Conservation (phyloP, 495 filamentous ascomycete genomes). For the Bacidia gigantensis region DNA sequence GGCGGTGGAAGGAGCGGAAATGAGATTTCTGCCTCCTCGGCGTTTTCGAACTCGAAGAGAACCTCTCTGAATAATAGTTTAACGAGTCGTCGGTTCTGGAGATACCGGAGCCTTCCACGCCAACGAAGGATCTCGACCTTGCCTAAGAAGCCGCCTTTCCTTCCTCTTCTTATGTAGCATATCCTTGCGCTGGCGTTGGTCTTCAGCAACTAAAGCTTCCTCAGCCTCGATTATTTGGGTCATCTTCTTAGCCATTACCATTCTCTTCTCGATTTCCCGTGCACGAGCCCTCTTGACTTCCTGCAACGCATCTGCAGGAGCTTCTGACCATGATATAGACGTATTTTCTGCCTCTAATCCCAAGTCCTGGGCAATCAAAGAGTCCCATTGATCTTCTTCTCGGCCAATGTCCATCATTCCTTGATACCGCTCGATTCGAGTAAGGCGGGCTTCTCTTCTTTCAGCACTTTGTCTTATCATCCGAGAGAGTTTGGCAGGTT, state of each 20-base stretch:
- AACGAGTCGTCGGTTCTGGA: too few relatives aligned
- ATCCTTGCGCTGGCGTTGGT: conserved; percentile 5
- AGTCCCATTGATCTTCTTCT: conserved; percentile 48
- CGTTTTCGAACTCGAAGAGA: too few relatives aligned
- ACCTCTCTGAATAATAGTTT: too few relatives aligned
- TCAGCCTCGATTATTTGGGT: conserved; percentile 29
- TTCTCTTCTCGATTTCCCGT: conserved; percentile 39
- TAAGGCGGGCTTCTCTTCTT: conserved; percentile 27
- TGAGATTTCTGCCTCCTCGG: too few relatives aligned
- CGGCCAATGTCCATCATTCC: conserved; percentile 26
- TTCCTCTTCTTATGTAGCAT: conserved; percentile 10
- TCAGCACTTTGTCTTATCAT: conserved; percentile 39
- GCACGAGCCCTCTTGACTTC: neutral
- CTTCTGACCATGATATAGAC: conserved; percentile 6
- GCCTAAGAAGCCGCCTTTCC: conserved; percentile 3
- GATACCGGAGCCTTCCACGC: neutral
- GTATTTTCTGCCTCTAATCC: conserved; percentile 1
- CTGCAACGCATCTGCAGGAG: conserved; percentile 9
- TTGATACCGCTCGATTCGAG: conserved; percentile 21
- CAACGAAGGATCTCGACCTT: conserved; percentile 8
- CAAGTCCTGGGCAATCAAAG: conserved; percentile 18
- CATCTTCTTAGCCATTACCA: conserved; percentile 39
- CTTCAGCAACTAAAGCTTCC: conserved; percentile 13
- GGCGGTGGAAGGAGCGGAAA: too few relatives aligned
- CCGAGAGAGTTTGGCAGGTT: conserved; percentile 41